These are phyloP conservation scores for Suillus weaverae DNA, from an alignment of 768 basidiomycete species.

Conservation along the genomic window DNA sequence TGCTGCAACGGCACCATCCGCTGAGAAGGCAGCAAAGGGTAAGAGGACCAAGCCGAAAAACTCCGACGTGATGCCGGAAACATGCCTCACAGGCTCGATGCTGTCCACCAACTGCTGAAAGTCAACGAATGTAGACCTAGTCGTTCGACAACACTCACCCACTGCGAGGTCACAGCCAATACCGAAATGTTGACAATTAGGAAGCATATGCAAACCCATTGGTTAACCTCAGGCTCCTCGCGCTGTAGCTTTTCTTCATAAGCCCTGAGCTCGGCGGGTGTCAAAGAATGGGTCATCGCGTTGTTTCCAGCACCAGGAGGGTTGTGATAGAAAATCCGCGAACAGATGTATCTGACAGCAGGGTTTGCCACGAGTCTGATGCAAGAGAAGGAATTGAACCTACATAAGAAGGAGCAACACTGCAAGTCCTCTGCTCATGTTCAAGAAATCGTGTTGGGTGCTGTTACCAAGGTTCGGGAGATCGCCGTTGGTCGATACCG, in stretches of 20 bases:
- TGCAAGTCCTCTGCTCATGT: constrained; percentile 66
- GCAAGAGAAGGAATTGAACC: constrained; percentile 18
- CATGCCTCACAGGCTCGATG: constrained; percentile 53
- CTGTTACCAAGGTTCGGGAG: constrained; percentile 40
- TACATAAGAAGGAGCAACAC: constrained; percentile 62
- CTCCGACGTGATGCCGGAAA: constrained; percentile 50
- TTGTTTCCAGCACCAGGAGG: constrained; percentile 62
- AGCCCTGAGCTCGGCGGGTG: constrained; percentile 36
- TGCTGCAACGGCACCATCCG: constrained; percentile 63
- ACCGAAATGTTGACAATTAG: constrained; percentile 54
- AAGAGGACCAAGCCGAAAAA: constrained; percentile 71
- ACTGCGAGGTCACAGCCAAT: constrained; percentile 72
- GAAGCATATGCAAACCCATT: constrained; percentile 58
- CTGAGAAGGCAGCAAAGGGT: constrained; percentile 72
- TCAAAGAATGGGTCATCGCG: constrained; percentile 41
- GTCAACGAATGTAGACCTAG: background rate
- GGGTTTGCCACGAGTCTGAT: background rate
- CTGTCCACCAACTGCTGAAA: constrained; percentile 57
- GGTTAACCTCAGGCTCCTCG: constrained; percentile 58
- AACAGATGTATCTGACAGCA: constrained; percentile 55
- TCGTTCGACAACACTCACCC: constrained; percentile 40
- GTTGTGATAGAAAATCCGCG: constrained; percentile 68
- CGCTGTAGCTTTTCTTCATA: constrained; percentile 31
- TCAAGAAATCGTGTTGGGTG: constrained; percentile 48
- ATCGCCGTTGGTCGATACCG: constrained; percentile 13